Conservation (phyloP, 305 asterid species). For the Fraxinus baroniana region DNA sequence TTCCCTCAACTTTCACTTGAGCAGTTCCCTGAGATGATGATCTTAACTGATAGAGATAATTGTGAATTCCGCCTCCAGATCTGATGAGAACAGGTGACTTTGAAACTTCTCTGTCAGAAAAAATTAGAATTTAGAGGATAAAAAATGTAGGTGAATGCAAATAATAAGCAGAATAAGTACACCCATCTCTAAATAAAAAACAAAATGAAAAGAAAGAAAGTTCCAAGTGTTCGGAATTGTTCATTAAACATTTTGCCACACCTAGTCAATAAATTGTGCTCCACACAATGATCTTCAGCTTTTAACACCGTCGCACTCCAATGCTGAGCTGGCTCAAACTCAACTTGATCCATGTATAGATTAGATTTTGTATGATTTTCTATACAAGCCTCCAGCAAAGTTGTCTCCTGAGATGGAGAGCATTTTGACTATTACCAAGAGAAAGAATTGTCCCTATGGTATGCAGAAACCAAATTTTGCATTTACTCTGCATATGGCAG, state of each 20-base stretch:
- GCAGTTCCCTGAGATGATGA: conserved; percentile 56
- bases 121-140: conserved; percentile 18
- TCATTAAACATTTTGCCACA: conserved; percentile 14
- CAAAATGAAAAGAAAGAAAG: conserved; percentile 2
- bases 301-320: conserved; percentile 73
- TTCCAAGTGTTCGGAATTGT: not conserved
- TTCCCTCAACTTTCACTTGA: conserved; percentile 71
- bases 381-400: conserved; percentile 90
- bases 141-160: conserved; percentile 19
- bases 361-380: conserved; percentile 94
- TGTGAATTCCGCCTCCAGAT: conserved; percentile 89
- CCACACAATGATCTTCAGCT: conserved; percentile 48
- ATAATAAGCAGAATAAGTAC: conserved; percentile 21
- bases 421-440: conserved; percentile 25
- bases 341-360: conserved; percentile 98
- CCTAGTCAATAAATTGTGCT: conserved; percentile 50
- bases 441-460: conserved; percentile 8
- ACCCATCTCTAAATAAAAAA: not conserved
- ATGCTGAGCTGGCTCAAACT: conserved; percentile 86
- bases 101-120: conserved; percentile 56
- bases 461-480: conserved; percentile 13
- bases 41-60: conserved; percentile 82
- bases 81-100: conserved; percentile 76
- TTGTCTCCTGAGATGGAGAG: conserved; percentile 65
- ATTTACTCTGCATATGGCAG: conserved; percentile 10